Evolutionary conservation across 2,329 filamentous ascomycete genomes (phyloP).

Genomic region (Ophiostoma australiae): DNA sequence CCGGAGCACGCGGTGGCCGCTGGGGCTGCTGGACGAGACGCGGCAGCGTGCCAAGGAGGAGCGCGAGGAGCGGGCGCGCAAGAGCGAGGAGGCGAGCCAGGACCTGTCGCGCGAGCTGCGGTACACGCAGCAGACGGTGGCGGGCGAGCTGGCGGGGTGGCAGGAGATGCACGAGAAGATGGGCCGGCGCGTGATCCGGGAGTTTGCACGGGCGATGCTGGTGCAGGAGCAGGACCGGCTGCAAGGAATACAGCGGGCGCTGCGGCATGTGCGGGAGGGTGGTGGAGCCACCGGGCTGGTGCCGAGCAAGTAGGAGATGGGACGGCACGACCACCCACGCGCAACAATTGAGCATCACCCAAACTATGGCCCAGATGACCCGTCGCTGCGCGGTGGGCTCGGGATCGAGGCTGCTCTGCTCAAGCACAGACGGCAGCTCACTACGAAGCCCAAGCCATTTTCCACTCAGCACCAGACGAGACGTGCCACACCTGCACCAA

Average conservation of each 20-base stretch:
- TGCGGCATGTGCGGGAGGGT: slow-evolving; percentile 54
- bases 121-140: slow-evolving; percentile 91
- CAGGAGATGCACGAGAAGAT: slow-evolving; percentile 80
- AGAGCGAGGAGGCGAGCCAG: slow-evolving; percentile 64
- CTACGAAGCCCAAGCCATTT: background rate
- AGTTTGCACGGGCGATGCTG: slow-evolving; percentile 73
- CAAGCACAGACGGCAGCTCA: background rate
- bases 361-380: background rate
- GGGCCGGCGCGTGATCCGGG: slow-evolving; percentile 67
- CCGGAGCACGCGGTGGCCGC: slow-evolving; percentile 72
- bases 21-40: slow-evolving; percentile 77
- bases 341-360: background rate
- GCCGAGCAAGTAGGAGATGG: background rate
- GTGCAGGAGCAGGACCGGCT: slow-evolving; percentile 73
- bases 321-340: background rate
- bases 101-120: slow-evolving; percentile 75
- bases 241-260: slow-evolving; percentile 72
- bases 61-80: slow-evolving; percentile 71
- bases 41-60: slow-evolving; percentile 77
- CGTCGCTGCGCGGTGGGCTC: background rate
- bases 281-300: no score
- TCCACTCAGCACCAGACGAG: background rate
- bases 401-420: background rate
- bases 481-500: background rate
- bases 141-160: slow-evolving; percentile 87